Conservation (phyloP, 257 asterid genomes). For the Petunia axillaris region DNA sequence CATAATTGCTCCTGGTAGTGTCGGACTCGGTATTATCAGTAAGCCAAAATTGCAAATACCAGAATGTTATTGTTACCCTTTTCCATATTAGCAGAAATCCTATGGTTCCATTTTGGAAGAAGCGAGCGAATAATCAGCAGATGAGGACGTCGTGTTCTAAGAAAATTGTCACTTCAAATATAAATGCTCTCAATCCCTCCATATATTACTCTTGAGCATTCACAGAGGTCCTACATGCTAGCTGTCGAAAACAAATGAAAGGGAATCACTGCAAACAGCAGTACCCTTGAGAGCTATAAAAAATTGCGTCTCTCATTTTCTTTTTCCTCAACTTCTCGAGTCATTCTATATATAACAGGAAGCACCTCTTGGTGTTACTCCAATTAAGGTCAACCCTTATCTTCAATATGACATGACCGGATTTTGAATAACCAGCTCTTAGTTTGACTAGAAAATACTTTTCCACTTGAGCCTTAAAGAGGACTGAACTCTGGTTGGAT, state of each 20-base stretch:
- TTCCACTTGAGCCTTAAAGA: not conserved
- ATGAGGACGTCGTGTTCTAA: not conserved
- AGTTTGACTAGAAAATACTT: not conserved
- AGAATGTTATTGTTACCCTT: not conserved
- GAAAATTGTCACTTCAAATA: constrained; percentile 6
- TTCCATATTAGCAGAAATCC: not conserved
- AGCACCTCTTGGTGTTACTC: not conserved
- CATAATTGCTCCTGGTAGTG: not conserved
- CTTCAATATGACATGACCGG: not conserved
- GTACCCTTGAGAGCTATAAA: not conserved
- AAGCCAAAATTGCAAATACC: constrained; percentile 10
- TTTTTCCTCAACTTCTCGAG: not conserved
- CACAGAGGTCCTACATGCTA: constrained; percentile 10
- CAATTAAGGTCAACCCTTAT: constrained; percentile 23
- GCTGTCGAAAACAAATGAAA: not conserved
- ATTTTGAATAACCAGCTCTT: not conserved
- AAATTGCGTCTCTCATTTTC: not conserved
- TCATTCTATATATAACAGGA: constrained; percentile 1
- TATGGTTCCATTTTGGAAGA: not conserved
- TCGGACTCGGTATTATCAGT: not conserved
- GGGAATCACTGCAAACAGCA: constrained; percentile 4
- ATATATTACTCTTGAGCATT: not conserved
- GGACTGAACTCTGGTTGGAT: not conserved
- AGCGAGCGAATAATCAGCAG: not conserved
- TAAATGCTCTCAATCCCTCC: not conserved